Base-by-base conservation (phyloP, 441 rosid species). In the Adansonia grandidieri region DNA sequence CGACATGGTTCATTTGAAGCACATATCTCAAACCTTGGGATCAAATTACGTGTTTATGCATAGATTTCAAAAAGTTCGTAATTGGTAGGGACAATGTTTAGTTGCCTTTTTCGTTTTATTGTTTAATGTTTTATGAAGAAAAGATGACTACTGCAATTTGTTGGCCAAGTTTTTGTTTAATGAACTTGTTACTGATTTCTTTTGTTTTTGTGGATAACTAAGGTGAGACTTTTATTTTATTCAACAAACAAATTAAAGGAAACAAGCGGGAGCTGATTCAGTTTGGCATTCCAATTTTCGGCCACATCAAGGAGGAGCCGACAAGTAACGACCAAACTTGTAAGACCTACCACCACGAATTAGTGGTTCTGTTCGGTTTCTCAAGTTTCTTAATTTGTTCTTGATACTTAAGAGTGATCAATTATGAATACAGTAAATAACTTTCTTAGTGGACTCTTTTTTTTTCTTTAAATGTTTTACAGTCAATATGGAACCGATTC, bases 211-310 rank as follows among this genome's bases (percentile, higher is more conserved):
- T 44, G 6, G 44, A 48, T 82, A 70, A 71, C 81, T 82, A 17
- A 96, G 99, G 97, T 40, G 97, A 96, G 61, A 94, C 94, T 70
- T 96, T 86, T 73, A 89, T 93, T 82, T 82, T 94, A 75, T 94
- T 96, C 92, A 96, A 96, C 95, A 87, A 96, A 90, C 91, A 93
- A 86, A 76, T 90, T 62, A 93, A 91, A 81, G 99, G 94, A 80
- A 94, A 91, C 89, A 92, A 88, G 87, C 90, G 94, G 74, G 99
- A 96, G 89, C 81, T 96, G 82, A 86, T 96, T 85, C 98, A 93
- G 88, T 81, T 94, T 57, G 99, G 98, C 10, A 80, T 88, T 50
- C 98, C 99, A 2, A 90, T 93, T 69, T 96, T 94, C 61, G 87
- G 92, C 50, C 93, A 85, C 77, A 80, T 89, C 80, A 87, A 86